A percentile compares a stretch with the other conserved stretches of the same genome.
These are phyloP conservation scores for Dendrobium catenatum DNA, from an alignment of 106 monocot species.

Conservation along the genomic window DNA sequence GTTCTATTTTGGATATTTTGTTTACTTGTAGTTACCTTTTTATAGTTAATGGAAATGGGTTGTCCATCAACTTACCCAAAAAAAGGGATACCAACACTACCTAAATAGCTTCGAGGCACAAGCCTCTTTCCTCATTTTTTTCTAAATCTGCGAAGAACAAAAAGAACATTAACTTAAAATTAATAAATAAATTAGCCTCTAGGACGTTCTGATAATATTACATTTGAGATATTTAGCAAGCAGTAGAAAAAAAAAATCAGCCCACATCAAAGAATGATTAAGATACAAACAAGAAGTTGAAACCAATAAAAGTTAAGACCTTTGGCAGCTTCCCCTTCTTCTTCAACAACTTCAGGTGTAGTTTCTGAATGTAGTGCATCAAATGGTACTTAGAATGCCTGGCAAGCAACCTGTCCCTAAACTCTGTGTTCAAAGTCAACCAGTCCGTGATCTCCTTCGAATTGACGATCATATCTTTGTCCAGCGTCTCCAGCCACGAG, in stretches of 20 bases:
- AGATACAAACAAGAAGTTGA: neutral
- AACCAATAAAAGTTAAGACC: slow-evolving; percentile 16
- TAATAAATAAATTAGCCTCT: neutral
- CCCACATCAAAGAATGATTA: neutral
- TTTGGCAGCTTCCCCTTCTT: slow-evolving; percentile 65
- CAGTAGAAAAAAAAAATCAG: neutral
- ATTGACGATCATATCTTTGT: slow-evolving; percentile 38
- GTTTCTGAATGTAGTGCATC: slow-evolving; percentile 67
- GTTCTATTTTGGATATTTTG: too few relatives aligned
- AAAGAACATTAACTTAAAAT: neutral
- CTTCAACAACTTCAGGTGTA: slow-evolving; percentile 70
- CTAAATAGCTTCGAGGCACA: neutral
- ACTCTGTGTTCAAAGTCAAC: slow-evolving; percentile 39
- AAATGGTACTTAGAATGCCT: slow-evolving; percentile 68
- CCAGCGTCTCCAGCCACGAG: slow-evolving; percentile 62
- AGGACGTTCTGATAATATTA: neutral
- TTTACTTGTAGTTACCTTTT: too few relatives aligned
- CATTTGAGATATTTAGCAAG: neutral
- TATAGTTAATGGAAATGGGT: too few relatives aligned
- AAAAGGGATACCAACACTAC: too few relatives aligned
- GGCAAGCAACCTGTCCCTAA: slow-evolving; percentile 37
- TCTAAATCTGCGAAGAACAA: neutral
- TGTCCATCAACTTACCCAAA: too few relatives aligned
- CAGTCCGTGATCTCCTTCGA: slow-evolving; percentile 53
- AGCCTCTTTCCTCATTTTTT: neutral